phyloP scores from a whole-genome alignment of 768 basidiomycete species.

The Crucibulum laeve region DNA sequence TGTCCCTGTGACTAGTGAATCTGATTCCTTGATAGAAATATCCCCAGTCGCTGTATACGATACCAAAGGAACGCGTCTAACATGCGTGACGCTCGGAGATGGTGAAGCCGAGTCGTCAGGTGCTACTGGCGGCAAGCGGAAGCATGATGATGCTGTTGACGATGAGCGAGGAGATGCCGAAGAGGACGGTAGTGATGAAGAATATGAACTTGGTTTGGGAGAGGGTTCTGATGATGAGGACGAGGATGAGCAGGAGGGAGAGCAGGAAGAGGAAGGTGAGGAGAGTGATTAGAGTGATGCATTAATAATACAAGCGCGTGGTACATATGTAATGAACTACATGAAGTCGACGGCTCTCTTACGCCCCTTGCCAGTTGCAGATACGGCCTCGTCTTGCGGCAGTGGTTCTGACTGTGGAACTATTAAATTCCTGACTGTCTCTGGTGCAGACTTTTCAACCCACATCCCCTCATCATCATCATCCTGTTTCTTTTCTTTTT shows the following conservation, averaged over 20 bases:
- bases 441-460: constrained; percentile 61
- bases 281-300: constrained; percentile 22
- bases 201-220: constrained; percentile 6
- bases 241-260: constrained; percentile 21
- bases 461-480: constrained; percentile 58
- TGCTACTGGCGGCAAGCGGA: constrained; percentile 18
- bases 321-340: constrained; percentile 26
- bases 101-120: constrained; percentile 14
- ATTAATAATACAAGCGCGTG: constrained; percentile 7
- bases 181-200: constrained; percentile 15
- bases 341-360: constrained; percentile 77
- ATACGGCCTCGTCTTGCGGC: constrained; percentile 13
- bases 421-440: constrained; percentile 36
- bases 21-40: constrained; percentile 28
- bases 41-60: constrained; percentile 67
- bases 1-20: constrained; percentile 27
- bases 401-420: constrained; percentile 8
- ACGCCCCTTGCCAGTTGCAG: constrained; percentile 35
- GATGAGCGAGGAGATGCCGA: constrained; percentile 14
- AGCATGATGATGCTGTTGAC: constrained; percentile 15
- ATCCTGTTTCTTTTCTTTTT: constrained; percentile 31
- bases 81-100: constrained; percentile 48
- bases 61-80: constrained; percentile 82
- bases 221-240: constrained; percentile 19
- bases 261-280: constrained; percentile 18